Base-by-base conservation (phyloP, 176 grass and related monocot species). In the Juncus inflexus region DNA sequence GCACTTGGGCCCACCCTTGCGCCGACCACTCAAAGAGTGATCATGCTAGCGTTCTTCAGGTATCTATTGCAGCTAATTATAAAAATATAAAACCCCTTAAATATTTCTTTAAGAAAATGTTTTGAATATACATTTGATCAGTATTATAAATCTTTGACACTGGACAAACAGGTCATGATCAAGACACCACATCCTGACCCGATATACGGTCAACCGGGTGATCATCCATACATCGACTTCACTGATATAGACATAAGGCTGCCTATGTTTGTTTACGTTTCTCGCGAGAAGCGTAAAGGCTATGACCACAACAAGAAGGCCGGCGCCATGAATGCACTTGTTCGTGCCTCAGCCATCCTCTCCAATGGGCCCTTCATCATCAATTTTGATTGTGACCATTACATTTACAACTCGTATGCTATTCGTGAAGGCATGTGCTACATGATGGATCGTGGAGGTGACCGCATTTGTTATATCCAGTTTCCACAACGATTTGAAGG, bases 291-390 rank as follows among this genome's bases (percentile, higher is more conserved):
- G 58, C 76, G 81, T 11, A 76, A 76, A 12, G 81, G 81, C 2
- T 84, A 79, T 7, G 81, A 84, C 66, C 81, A 84, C 42, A 84
- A 84, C 76, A 84, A 84, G 76, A 84, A 84, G 63, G 81, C 81
- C 0, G 81, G 81, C 64, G 81, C 81, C 63, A 84, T 84, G 81
- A 84, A 84, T 28, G 63, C 81, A 37, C 69, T 84, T 12, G 81
- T 84, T 35, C 81, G 81, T 52, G 76, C 81, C 13, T 79, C 81
- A 37, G 81, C 81, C 56, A 70, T 84, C 56, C 76, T 84, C 37
- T 84, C 81, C 45, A 84, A 84, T 19, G 81, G 81, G 0, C 70
- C 81, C 12, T 84, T 84, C 81, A 84, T 84, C 50, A 65, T 84
- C 69, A 84, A 84, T 69, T 84, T 84, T 73, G 81, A 84, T 61